These are phyloP conservation scores for Paraleonurus japonicus DNA, from an alignment of 257 asterid species.

Conservation along the genomic window DNA sequence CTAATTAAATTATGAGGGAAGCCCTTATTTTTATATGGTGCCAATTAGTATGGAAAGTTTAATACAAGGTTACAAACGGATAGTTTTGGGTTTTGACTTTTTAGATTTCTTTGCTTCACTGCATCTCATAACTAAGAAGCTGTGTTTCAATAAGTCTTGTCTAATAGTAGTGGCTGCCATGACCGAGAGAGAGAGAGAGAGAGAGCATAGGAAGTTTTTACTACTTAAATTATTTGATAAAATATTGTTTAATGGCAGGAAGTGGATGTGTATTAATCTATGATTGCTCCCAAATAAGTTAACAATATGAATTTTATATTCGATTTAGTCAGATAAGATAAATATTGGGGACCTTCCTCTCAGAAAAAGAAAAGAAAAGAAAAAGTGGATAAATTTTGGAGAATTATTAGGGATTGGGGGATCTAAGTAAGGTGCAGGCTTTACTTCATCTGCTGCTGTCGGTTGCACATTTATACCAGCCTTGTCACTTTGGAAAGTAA, in stretches of 20 bases:
- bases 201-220: not conserved
- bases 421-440: slow-evolving; percentile 33
- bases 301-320: not conserved
- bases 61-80: slow-evolving; percentile 27
- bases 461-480: slow-evolving; percentile 36
- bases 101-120: slow-evolving; percentile 23
- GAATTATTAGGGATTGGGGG: slow-evolving; percentile 20
- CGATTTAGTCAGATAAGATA: not conserved
- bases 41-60: slow-evolving; percentile 5
- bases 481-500: slow-evolving; percentile 30
- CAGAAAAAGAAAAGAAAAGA: no score
- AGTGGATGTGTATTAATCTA: not conserved
- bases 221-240: not conserved
- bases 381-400: not conserved
- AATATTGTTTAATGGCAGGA: not conserved
- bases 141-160: not conserved
- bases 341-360: not conserved
- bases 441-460: slow-evolving; percentile 27
- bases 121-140: slow-evolving; percentile 30
- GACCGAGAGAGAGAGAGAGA: not conserved
- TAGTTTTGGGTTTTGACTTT: slow-evolving; percentile 34
- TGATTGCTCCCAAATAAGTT: not conserved
- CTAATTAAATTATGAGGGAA: slow-evolving; percentile 17
- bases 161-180: slow-evolving; percentile 36
- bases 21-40: slow-evolving; percentile 16